phyloP scores from a whole-genome alignment of 1,284 basidiomycete species.

The Phellopilus nigrolimitatus region DNA sequence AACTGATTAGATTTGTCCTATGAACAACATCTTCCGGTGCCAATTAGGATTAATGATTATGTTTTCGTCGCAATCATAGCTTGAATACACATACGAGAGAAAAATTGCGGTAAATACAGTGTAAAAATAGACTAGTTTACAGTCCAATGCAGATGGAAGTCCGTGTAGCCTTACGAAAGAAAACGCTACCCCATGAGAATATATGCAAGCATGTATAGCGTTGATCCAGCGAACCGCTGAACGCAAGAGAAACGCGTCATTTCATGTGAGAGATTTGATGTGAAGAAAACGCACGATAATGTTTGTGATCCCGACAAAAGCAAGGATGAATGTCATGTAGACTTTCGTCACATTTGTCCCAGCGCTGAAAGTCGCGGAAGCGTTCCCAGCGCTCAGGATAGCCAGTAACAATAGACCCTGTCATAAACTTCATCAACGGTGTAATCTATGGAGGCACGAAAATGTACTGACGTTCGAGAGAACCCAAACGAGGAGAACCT shows the following conservation, averaged over 20 bases:
- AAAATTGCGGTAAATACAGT: not conserved
- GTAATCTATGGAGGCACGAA: conserved; percentile 11
- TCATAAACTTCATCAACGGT: not conserved
- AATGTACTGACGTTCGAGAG: conserved; percentile 65
- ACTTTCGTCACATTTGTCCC: conserved; percentile 52
- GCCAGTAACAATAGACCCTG: conserved; percentile 71
- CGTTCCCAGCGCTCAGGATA: conserved; percentile 67
- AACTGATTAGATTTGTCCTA: too few species aligned
- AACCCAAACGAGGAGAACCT: conserved; percentile 81
- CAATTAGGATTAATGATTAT: too few species aligned
- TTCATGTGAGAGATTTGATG: conserved; percentile 18
- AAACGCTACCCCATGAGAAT: conserved; percentile 8
- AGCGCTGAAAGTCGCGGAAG: conserved; percentile 59
- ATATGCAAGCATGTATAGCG: conserved; percentile 48
- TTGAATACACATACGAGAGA: not conserved
- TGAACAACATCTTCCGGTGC: too few species aligned
- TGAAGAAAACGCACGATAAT: conserved; percentile 45
- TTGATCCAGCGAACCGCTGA: conserved; percentile 59
- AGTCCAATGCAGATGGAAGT: not conserved
- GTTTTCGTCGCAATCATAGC: too few species aligned
- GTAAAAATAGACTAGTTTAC: not conserved
- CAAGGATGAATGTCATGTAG: conserved; percentile 78
- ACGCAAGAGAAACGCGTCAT: not conserved
- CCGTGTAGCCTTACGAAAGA: not conserved
- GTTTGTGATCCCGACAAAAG: conserved; percentile 75